These are phyloP conservation scores for Guyanaporus albipodus DNA, from an alignment of 768 basidiomycete genomes.

Conservation along the genomic window DNA sequence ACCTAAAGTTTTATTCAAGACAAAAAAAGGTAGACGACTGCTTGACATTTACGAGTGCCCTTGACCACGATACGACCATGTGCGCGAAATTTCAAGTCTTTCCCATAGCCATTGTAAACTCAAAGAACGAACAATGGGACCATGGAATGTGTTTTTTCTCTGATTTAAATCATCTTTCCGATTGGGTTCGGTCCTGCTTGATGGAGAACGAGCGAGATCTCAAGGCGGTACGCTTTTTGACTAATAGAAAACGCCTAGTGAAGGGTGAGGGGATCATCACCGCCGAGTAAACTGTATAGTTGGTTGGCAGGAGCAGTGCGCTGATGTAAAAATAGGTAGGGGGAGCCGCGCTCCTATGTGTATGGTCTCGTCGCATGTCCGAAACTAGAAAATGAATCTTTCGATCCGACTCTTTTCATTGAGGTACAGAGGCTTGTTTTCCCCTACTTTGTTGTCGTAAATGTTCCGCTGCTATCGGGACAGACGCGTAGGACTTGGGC, in stretches of 20 bases:
- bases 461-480: conserved; percentile 42
- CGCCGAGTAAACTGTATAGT: not conserved
- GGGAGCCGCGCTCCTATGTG: conserved; percentile 41
- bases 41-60: too few relatives aligned
- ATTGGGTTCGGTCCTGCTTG: conserved; percentile 60
- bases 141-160: conserved; percentile 48
- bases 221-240: conserved; percentile 23
- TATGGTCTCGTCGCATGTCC: conserved; percentile 47
- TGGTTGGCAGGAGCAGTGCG: not conserved
- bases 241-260: conserved; percentile 28
- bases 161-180: conserved; percentile 50
- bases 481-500: conserved; percentile 45
- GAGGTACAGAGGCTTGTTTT: conserved; percentile 44
- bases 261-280: not conserved
- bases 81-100: conserved; percentile 63
- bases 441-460: conserved; percentile 31
- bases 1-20: too few relatives aligned
- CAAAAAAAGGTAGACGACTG: too few relatives aligned
- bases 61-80: conserved; percentile 15
- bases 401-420: conserved; percentile 35
- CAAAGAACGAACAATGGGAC: conserved; percentile 51
- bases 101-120: conserved; percentile 63
- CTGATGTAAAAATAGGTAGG: too few relatives aligned
- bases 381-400: conserved; percentile 58
- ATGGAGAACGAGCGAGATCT: conserved; percentile 55